Base-by-base conservation (phyloP, 257 asterid species). In the Craterostigma plantagineum region DNA sequence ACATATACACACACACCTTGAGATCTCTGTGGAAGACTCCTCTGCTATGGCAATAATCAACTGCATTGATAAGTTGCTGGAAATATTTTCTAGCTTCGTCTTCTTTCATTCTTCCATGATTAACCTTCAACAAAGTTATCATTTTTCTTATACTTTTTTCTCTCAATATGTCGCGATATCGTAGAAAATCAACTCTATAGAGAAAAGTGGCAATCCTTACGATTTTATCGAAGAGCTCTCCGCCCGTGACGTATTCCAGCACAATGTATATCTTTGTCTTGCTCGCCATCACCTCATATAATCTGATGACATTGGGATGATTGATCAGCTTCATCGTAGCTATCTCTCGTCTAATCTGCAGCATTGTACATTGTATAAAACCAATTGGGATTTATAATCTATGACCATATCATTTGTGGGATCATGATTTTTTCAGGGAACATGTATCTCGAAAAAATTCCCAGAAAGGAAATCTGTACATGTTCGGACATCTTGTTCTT, bases 11-110 rank as follows among this genome's bases (percentile, higher is more conserved):
- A 11, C 12, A 8, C 6, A 43, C 48, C 48, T 43, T 43, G 11
- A 43, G 48, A 16, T 43, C 48, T 16, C 48, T 43, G 33, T 43
- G 48, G 34, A 14, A 43, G 13, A 43, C 48, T 14, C 48, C 48
- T 33, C 48, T 43, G 48, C 48, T 43, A 16, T 43, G 48, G 48
- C 48, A 43, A 16, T 43, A 43, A 43, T 43, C 48, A 43, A 43
- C 48, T 15, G 48, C 48, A 16, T 43, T 15, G 13, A 43, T 43
- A 33, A 43, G 48, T 10, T 43, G 48, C 48, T 43, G 48, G 23
- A 43, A 43, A 15, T 43, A 43, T 43, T 43, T 43, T 9, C 48
- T 43, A 7, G 48, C 48, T 14, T 43, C 48, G 16, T 43, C 48
- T 43, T 43, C 48, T 9, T 15, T 7, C 48, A 43, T 14, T 33